Conservation (phyloP, 2,329 filamentous ascomycete species). For the Drechslera avenae region DNA sequence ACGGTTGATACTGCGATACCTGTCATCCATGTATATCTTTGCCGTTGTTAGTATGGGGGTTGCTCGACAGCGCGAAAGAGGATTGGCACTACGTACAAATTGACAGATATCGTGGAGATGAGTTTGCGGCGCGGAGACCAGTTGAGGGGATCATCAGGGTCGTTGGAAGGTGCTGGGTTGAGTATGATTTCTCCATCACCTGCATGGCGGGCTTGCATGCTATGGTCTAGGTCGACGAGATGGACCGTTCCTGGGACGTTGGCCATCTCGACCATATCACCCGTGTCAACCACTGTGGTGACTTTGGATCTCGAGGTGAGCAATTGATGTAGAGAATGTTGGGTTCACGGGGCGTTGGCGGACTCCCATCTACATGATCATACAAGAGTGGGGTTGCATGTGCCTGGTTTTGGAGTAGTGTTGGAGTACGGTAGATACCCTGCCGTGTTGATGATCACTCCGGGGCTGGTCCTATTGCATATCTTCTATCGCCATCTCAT, state of each 20-base stretch:
- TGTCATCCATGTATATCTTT: constrained; percentile 56
- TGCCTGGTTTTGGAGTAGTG: neutral
- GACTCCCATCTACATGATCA: no score
- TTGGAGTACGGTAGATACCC: no score
- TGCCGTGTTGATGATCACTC: no score
- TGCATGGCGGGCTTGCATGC: constrained; percentile 46
- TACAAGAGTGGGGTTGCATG: constrained; percentile 10
- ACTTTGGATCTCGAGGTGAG: neutral
- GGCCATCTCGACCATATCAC: neutral
- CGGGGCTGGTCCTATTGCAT: no score
- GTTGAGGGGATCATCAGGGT: constrained; percentile 46
- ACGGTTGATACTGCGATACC: constrained; percentile 57
- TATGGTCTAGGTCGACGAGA: constrained; percentile 50
- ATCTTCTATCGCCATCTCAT: neutral
- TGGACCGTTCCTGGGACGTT: constrained; percentile 51
- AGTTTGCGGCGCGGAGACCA: constrained; percentile 38
- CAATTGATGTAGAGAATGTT: neutral
- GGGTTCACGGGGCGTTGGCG: neutral
- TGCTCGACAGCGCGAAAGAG: neutral
- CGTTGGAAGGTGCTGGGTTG: constrained; percentile 45
- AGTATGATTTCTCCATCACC: constrained; percentile 49
- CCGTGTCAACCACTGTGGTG: constrained; percentile 8
- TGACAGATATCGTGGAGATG: constrained; percentile 32
- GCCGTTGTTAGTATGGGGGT: constrained; percentile 31
- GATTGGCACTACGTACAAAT: constrained; percentile 16